A percentile compares a stretch with the other conserved stretches of the same genome.
These are phyloP conservation scores for Pulveroboletus ravenelii DNA, from an alignment of 768 basidiomycete species.

Conservation along the genomic window DNA sequence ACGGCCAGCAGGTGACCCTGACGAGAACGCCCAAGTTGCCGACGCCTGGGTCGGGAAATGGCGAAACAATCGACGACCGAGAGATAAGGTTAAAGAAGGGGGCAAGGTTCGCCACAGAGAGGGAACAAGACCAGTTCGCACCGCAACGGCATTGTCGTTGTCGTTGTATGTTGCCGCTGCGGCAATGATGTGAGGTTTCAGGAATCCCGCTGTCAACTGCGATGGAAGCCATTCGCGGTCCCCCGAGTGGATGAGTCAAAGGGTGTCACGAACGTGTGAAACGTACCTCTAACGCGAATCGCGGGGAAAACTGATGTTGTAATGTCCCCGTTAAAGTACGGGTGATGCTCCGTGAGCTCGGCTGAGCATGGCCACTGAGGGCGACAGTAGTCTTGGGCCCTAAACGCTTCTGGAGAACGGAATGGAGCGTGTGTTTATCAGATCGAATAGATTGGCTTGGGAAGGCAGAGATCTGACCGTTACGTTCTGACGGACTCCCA, in stretches of 20 bases:
- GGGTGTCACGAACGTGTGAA: conserved; percentile 15
- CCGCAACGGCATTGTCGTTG: conserved; percentile 40
- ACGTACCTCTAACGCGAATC: conserved; percentile 44
- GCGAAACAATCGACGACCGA: conserved; percentile 50
- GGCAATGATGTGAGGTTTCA: conserved; percentile 38
- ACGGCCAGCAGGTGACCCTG: conserved; percentile 19
- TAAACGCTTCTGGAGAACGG: conserved; percentile 42
- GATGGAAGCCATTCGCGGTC: conserved; percentile 14
- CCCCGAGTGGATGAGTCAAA: conserved; percentile 5
- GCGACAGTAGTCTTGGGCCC: conserved; percentile 41
- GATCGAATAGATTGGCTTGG: conserved; percentile 15
- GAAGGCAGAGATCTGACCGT: conserved; percentile 34
- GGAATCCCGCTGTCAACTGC: conserved; percentile 38
- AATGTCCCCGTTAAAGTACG: conserved; percentile 63
- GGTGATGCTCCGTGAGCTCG: conserved; percentile 17
- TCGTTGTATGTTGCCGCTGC: conserved; percentile 48
- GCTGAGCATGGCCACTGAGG: conserved; percentile 37
- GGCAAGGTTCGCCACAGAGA: conserved; percentile 28
- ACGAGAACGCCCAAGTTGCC: conserved; percentile 29
- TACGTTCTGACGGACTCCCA: conserved; percentile 41
- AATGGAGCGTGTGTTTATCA: conserved; percentile 15
- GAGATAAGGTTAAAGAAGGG: conserved; percentile 40
- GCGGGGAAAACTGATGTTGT: conserved; percentile 72
- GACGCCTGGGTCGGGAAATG: conserved; percentile 44
- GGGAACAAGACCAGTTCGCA: conserved; percentile 37